Percentiles rank a stretch among this genome's conserved stretches.
phyloP scores from a whole-genome alignment of 2,329 filamentous ascomycete species.

The Xylariales sp. region DNA sequence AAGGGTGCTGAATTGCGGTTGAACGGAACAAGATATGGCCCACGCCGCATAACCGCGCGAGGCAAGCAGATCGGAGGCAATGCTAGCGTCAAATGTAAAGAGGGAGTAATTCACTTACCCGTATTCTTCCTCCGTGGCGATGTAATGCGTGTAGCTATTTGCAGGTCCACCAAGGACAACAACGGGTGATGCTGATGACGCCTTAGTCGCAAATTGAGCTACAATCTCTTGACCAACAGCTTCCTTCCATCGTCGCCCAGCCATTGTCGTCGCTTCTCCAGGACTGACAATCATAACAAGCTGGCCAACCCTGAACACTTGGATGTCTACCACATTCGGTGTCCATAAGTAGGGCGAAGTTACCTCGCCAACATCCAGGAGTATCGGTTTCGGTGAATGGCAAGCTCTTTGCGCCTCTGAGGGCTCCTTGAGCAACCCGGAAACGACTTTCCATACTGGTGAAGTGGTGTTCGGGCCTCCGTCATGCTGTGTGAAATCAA shows the following conservation, averaged over 20 bases:
- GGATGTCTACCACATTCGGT: slow-evolving; percentile 87
- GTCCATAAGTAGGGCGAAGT: slow-evolving; percentile 77
- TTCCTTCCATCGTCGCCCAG: slow-evolving; percentile 78
- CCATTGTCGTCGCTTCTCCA: slow-evolving; percentile 90
- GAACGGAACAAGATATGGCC: too few species aligned
- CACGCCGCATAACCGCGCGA: too few species aligned
- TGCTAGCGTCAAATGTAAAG: too few species aligned
- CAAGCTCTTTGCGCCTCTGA: slow-evolving; percentile 66
- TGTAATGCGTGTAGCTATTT: slow-evolving; percentile 86
- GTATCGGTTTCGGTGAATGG: slow-evolving; percentile 76
- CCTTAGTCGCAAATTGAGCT: slow-evolving; percentile 37
- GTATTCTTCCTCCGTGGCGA: slow-evolving; percentile 76
- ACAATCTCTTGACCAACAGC: slow-evolving; percentile 56
- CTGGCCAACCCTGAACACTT: slow-evolving; percentile 78
- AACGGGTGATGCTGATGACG: slow-evolving; percentile 45
- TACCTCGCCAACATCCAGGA: slow-evolving; percentile 86
- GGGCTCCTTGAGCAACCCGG: slow-evolving; percentile 66
- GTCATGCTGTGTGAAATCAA: slow-evolving; percentile 89
- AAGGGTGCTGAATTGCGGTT: too few species aligned
- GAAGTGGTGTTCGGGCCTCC: slow-evolving; percentile 60
- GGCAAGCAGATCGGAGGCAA: too few species aligned
- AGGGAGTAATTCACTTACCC: slow-evolving; percentile 31
- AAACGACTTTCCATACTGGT: slow-evolving; percentile 76
- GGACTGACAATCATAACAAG: slow-evolving; percentile 79
- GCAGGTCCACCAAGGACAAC: slow-evolving; percentile 85